Evolutionary conservation across 192 early-diverging fungal species (phyloP).

Genomic region (Coemansia sp.): DNA sequence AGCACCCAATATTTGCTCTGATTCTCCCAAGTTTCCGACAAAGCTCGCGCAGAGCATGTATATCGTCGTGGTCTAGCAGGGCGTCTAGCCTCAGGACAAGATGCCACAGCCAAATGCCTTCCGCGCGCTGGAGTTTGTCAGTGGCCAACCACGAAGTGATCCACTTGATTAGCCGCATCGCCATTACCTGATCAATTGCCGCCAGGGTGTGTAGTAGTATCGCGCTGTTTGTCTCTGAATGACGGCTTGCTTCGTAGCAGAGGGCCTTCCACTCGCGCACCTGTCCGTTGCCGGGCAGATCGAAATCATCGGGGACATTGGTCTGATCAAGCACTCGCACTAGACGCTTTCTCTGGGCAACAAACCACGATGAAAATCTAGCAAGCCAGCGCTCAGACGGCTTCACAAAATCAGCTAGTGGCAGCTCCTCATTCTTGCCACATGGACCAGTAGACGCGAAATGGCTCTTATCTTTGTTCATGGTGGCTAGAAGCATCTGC

Average conservation of each 20-base stretch:
- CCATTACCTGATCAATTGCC: conserved; percentile 34
- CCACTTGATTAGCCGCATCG: conserved; percentile 39
- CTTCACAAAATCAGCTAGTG: conserved; percentile 4
- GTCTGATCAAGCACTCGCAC: background rate
- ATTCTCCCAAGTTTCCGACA: conserved; percentile 32
- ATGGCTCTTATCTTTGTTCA: background rate
- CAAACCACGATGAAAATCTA: conserved; percentile 12
- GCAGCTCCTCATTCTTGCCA: background rate
- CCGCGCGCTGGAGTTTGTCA: conserved; percentile 24
- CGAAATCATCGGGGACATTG: conserved; percentile 10
- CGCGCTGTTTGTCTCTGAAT: background rate
- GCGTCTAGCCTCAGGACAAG: conserved; percentile 36
- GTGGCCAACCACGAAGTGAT: conserved; percentile 30
- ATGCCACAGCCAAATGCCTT: conserved; percentile 48
- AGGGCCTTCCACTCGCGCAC: conserved; percentile 35
- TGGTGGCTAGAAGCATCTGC: conserved; percentile 4
- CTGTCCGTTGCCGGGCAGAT: conserved; percentile 18
- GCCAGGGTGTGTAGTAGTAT: conserved; percentile 34
- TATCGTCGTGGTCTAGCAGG: conserved; percentile 45
- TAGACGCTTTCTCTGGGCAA: conserved; percentile 12
- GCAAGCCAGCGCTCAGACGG: conserved; percentile 25
- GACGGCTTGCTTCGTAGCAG: conserved; percentile 25
- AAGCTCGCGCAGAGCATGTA: conserved; percentile 37
- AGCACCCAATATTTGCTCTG: conserved; percentile 13
- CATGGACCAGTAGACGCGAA: background rate